These are phyloP conservation scores for Apophysomyces ossiformis DNA, from an alignment of 371 early-diverging fungal species.

Conservation along the genomic window DNA sequence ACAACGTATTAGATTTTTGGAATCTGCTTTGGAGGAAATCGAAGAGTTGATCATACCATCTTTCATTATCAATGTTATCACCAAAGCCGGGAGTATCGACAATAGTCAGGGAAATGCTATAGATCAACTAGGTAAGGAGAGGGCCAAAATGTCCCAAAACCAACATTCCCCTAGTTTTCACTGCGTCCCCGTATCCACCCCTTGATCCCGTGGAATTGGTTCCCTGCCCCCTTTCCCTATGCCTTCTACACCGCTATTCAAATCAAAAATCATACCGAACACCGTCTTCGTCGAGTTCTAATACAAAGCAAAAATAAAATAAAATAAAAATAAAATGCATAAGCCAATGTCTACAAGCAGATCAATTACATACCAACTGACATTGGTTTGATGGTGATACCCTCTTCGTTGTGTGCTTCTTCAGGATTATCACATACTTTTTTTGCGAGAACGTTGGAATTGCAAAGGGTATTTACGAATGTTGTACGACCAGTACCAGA, in stretches of 20 bases:
- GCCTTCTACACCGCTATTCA: not conserved
- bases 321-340: not conserved
- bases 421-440: slow-evolving; percentile 80
- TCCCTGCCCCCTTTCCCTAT: not conserved
- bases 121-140: slow-evolving; percentile 14
- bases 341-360: too few species aligned
- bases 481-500: slow-evolving; percentile 98
- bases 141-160: slow-evolving; percentile 1
- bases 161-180: not conserved
- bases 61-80: slow-evolving; percentile 86
- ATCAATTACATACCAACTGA: slow-evolving; percentile 51
- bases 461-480: slow-evolving; percentile 97
- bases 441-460: slow-evolving; percentile 69
- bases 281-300: slow-evolving; percentile 96
- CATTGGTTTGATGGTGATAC: slow-evolving; percentile 86
- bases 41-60: slow-evolving; percentile 50
- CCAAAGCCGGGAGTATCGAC: slow-evolving; percentile 98
- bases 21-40: slow-evolving; percentile 26
- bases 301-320: not conserved
- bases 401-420: slow-evolving; percentile 90
- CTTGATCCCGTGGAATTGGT: slow-evolving; percentile 9
- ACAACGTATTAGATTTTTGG: slow-evolving; percentile 30
- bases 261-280: slow-evolving; percentile 60
- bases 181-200: slow-evolving; percentile 11
- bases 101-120: slow-evolving; percentile 72